These are phyloP conservation scores for Backusella macrospora DNA, from an alignment of 192 early-diverging fungal genomes.

Conservation along the genomic window DNA sequence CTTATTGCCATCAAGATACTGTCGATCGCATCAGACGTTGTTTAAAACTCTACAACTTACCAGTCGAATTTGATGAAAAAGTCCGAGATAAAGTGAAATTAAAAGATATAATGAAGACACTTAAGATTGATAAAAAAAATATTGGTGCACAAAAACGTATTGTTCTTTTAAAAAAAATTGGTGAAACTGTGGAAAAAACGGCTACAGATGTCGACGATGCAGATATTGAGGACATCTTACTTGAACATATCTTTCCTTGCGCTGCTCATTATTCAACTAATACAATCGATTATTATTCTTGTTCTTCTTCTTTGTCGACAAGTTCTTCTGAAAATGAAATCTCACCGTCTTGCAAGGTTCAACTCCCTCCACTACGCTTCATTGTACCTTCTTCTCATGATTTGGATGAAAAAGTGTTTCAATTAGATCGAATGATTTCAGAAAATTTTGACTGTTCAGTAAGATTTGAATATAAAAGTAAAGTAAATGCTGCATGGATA, in stretches of 20 bases:
- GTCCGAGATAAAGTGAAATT: constrained; percentile 60
- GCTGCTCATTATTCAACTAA: neutral
- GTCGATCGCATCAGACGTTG: constrained; percentile 82
- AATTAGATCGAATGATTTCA: neutral
- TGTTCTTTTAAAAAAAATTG: constrained; percentile 82
- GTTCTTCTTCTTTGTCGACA: neutral
- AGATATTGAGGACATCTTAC: constrained; percentile 55
- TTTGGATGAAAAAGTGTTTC: neutral
- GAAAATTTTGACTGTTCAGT: constrained; percentile 2
- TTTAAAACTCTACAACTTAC: constrained; percentile 84
- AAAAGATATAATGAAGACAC: constrained; percentile 81
- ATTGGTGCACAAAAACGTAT: constrained; percentile 84
- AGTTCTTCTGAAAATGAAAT: neutral
- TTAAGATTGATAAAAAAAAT: constrained; percentile 95
- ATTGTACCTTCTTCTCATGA: neutral
- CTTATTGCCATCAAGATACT: constrained; percentile 73
- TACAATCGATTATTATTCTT: neutral
- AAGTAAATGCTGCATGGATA: neutral
- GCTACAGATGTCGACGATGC: constrained; percentile 80
- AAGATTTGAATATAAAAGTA: neutral
- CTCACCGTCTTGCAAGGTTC: neutral
- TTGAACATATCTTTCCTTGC: constrained; percentile 49
- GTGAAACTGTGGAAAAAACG: constrained; percentile 77
- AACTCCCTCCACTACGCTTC: neutral
- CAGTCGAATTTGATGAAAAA: constrained; percentile 71